Evolutionary conservation across 306 rosid species (phyloP).

Genomic region (Spatholobus suberectus): DNA sequence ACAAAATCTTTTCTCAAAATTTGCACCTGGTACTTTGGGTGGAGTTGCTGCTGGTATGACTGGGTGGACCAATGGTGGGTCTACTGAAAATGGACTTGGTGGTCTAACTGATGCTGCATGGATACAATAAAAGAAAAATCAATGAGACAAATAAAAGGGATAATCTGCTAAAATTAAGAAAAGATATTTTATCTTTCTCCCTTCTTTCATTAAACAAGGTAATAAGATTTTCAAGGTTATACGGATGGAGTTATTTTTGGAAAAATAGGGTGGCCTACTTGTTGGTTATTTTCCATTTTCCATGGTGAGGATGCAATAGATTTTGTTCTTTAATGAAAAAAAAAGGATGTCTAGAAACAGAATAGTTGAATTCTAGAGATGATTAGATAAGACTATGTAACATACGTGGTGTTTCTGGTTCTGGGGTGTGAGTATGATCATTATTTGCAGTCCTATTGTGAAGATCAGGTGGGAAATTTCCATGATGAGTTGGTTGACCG

Average conservation of each 20-base stretch:
- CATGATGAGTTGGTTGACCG: slow-evolving; percentile 40
- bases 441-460: slow-evolving; percentile 38
- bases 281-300: slow-evolving; percentile 35
- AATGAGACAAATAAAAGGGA: slow-evolving; percentile 30
- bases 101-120: slow-evolving; percentile 55
- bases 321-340: slow-evolving; percentile 42
- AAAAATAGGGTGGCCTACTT: slow-evolving; percentile 26
- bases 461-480: slow-evolving; percentile 34
- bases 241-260: slow-evolving; percentile 43
- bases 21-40: slow-evolving; percentile 56
- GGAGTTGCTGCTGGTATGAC: slow-evolving; percentile 58
- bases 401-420: slow-evolving; percentile 48
- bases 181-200: neutral
- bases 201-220: slow-evolving; percentile 6
- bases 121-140: slow-evolving; percentile 29
- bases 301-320: slow-evolving; percentile 51
- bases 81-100: slow-evolving; percentile 54
- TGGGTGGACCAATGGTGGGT: slow-evolving; percentile 54
- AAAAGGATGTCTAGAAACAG: slow-evolving; percentile 26
- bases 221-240: slow-evolving; percentile 45
- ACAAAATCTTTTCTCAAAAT: slow-evolving; percentile 11
- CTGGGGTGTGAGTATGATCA: slow-evolving; percentile 30
- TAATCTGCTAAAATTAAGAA: neutral
- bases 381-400: slow-evolving; percentile 8
- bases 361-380: slow-evolving; percentile 32